These are phyloP conservation scores for Eucalyptus pauciflora DNA, from an alignment of 345 rosid species.

Conservation along the genomic window DNA sequence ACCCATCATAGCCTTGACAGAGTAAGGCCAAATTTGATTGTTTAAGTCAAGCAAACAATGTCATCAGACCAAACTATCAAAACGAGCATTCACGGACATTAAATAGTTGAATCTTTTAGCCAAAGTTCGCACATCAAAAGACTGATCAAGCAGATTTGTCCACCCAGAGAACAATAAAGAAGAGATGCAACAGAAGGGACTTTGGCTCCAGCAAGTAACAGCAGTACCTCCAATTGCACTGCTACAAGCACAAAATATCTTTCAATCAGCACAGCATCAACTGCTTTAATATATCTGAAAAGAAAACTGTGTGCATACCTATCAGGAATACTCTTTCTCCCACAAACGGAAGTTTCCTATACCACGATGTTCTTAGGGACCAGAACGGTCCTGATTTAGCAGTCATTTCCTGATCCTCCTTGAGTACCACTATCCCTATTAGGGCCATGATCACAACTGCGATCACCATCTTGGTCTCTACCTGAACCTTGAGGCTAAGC, in stretches of 20 bases:
- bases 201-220: slow-evolving; percentile 5
- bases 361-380: slow-evolving; percentile 67
- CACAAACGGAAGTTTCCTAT: slow-evolving; percentile 30
- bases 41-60: slow-evolving; percentile 29
- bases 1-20: too few species aligned
- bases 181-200: slow-evolving; percentile 11
- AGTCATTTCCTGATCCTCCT: slow-evolving; percentile 64
- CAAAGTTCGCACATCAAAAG: slow-evolving; percentile 19
- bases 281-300: not conserved
- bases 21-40: slow-evolving; percentile 16
- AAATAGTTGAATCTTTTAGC: slow-evolving; percentile 15
- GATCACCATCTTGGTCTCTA: slow-evolving; percentile 57
- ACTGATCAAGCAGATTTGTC: slow-evolving; percentile 19
- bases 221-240: not conserved
- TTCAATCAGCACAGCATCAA: not conserved
- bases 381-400: slow-evolving; percentile 54
- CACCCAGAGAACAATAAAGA: slow-evolving; percentile 14
- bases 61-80: not conserved
- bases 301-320: not conserved
- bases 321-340: slow-evolving; percentile 1
- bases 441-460: slow-evolving; percentile 32
- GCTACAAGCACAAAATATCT: not conserved
- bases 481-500: slow-evolving; percentile 77
- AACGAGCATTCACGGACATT: slow-evolving; percentile 24
- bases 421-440: slow-evolving; percentile 51